Evolutionary conservation across 176 grass and related monocot species (phyloP).

Genomic region (Tillandsia leiboldiana): DNA sequence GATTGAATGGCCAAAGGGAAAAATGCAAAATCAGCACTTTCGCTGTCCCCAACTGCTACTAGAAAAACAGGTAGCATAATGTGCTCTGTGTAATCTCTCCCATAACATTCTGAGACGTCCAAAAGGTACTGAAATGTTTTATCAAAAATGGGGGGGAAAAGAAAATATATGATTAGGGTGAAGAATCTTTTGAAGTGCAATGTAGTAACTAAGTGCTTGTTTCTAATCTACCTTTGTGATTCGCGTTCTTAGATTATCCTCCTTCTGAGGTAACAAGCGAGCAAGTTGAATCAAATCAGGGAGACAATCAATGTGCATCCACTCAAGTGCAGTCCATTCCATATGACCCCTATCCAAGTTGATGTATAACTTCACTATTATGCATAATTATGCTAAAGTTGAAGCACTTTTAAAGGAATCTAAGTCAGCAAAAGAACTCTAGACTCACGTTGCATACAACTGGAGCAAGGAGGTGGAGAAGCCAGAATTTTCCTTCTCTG

Average conservation of each 20-base stretch:
- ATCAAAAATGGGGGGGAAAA: conserved; percentile 16
- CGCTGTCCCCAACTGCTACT: conserved; percentile 78
- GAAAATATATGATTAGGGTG: background rate
- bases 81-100: conserved; percentile 74
- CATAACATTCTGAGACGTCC: conserved; percentile 64
- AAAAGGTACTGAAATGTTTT: conserved; percentile 55
- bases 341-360: conserved; percentile 49
- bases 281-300: conserved; percentile 86
- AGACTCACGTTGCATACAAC: conserved; percentile 59
- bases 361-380: conserved; percentile 7
- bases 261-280: conserved; percentile 69
- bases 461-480: conserved; percentile 67
- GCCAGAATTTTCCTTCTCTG: conserved; percentile 37
- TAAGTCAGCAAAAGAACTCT: conserved; percentile 12
- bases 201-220: background rate
- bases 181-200: background rate
- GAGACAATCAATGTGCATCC: conserved; percentile 91
- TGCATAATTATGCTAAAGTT: conserved; percentile 5
- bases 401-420: background rate
- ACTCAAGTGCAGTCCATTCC: conserved; percentile 88
- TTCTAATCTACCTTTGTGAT: conserved; percentile 57
- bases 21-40: conserved; percentile 77
- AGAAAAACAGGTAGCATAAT: conserved; percentile 95
- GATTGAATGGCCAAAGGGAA: conserved; percentile 71
- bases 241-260: conserved; percentile 75